Evolutionary conservation across 768 basidiomycete species (phyloP).

Genomic region (Naganishia randhawae): DNA sequence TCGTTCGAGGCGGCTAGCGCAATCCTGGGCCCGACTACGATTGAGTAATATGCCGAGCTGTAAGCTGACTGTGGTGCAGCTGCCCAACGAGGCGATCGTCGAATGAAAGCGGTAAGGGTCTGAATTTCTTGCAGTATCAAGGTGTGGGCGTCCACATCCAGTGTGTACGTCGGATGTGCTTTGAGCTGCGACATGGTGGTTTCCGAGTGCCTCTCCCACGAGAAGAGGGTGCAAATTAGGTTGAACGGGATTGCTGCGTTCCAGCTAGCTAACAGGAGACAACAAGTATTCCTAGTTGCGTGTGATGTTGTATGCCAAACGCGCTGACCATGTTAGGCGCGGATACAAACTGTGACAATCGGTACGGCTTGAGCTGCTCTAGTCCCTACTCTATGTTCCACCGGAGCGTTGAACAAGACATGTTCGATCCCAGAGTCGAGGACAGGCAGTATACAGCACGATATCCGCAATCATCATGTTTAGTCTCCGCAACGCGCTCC

Average conservation of each 20-base stretch:
- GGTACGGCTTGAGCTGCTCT: background rate
- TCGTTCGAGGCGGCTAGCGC: constrained; percentile 30
- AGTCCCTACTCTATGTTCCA: background rate
- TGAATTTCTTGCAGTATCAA: constrained; percentile 83
- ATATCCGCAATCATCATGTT: background rate
- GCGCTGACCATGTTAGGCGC: background rate
- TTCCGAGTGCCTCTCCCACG: background rate
- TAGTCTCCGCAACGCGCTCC: background rate
- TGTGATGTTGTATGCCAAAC: background rate
- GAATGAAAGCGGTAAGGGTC: constrained; percentile 87
- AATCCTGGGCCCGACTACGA: constrained; percentile 13
- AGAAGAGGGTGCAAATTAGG: background rate
- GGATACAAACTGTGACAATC: background rate
- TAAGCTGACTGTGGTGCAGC: constrained; percentile 53
- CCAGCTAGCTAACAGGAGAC: background rate
- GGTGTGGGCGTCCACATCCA: constrained; percentile 41
- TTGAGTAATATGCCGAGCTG: constrained; percentile 32
- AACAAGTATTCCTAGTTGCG: background rate
- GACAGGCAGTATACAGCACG: background rate
- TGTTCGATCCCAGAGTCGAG: background rate
- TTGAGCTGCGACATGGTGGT: constrained; percentile 3
- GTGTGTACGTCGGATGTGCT: constrained; percentile 28
- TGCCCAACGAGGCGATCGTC: constrained; percentile 96
- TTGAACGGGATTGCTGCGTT: background rate
- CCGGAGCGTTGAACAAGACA: background rate